Percentiles rank a stretch among this genome's conserved stretches.
Evolutionary conservation across 768 basidiomycete genomes (phyloP).

Genomic region (Pulveroboletus sp.): DNA sequence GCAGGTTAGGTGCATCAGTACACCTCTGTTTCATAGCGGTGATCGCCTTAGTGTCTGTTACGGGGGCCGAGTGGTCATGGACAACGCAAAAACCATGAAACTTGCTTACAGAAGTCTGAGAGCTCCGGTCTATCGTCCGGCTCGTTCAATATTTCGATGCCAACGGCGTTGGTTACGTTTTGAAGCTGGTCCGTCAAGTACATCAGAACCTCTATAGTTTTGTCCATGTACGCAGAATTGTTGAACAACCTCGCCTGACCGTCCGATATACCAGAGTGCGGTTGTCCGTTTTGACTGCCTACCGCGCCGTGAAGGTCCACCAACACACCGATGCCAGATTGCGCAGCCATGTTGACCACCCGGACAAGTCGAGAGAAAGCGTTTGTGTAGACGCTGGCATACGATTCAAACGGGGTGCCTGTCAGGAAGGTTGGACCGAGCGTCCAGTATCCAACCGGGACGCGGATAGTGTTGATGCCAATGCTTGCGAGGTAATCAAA

Average conservation of each 20-base stretch:
- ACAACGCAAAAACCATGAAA: no score
- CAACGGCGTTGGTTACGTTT: conserved; percentile 47
- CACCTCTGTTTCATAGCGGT: conserved; percentile 18
- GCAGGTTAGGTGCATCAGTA: conserved; percentile 36
- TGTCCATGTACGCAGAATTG: conserved; percentile 31
- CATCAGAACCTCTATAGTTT: conserved; percentile 40
- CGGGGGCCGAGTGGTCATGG: not conserved
- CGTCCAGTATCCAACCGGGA: conserved; percentile 57
- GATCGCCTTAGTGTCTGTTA: conserved; percentile 17
- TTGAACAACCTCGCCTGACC: conserved; percentile 38
- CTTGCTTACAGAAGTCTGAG: conserved; percentile 31
- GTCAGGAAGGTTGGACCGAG: conserved; percentile 27
- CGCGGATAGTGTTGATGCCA: conserved; percentile 59
- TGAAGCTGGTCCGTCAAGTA: conserved; percentile 31
- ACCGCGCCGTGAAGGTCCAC: conserved; percentile 53
- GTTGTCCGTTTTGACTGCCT: conserved; percentile 43
- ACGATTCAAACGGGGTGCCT: conserved; percentile 36
- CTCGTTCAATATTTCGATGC: conserved; percentile 57
- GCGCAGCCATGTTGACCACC: conserved; percentile 40
- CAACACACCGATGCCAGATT: conserved; percentile 43
- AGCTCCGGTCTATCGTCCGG: conserved; percentile 47
- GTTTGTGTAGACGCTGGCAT: conserved; percentile 39
- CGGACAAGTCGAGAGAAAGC: conserved; percentile 35
- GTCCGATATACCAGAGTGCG: conserved; percentile 34
- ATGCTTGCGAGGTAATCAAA: conserved; percentile 54